Evolutionary conservation across 2,329 filamentous ascomycete species (phyloP), one percentile per base, ranked within the genome.

Genomic region (Ambrosiella cleistominuta): DNA sequence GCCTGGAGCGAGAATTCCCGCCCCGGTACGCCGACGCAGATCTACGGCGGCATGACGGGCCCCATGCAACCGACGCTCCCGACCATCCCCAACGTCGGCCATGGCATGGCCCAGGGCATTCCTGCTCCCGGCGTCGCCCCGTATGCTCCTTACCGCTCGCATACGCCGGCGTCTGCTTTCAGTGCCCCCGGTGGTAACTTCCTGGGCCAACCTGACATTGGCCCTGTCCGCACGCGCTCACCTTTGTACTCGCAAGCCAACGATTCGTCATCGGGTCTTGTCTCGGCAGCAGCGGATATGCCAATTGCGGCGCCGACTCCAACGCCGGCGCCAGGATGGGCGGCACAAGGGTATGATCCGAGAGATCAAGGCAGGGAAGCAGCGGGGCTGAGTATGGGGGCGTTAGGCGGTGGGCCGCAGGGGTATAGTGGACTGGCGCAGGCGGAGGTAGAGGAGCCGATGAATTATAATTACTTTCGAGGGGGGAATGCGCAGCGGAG

Each of bases 351-450:
- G 54, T 64, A 65, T 36, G 69, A 69, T 15, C 64, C 63, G n/a
- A 50, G 63, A 52, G 38, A 59, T 57, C 36, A 62, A 57, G 17
- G 53, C 62, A 54, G 62, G 37, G 57, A 56, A 40, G 44, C 52
- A 9, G 50, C 72, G 1, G 72, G 74, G 2, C 71, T 74, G 0
- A 73, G 73, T 9, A 64, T 68, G 3, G 76, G 77, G 9, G 76
- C 78, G 61, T 66, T 81, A 15, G 79, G 78, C 15, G 78, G 78
- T 57, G 79, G 79, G 1, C 77, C 78, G 1, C 70, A 73, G 55
- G 80, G 80, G 0, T 83, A 83, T 65, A 80, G 78, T 12, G 75
- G 75, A 35, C 66, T 83, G 57, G 75, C 79, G 0, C 79, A 82
- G 64, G 67, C 69, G 45, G 78, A 81, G 58, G 68, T 70, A 7